phyloP scores from a whole-genome alignment of 768 basidiomycete genomes.

The Punctularia strigosozonata region DNA sequence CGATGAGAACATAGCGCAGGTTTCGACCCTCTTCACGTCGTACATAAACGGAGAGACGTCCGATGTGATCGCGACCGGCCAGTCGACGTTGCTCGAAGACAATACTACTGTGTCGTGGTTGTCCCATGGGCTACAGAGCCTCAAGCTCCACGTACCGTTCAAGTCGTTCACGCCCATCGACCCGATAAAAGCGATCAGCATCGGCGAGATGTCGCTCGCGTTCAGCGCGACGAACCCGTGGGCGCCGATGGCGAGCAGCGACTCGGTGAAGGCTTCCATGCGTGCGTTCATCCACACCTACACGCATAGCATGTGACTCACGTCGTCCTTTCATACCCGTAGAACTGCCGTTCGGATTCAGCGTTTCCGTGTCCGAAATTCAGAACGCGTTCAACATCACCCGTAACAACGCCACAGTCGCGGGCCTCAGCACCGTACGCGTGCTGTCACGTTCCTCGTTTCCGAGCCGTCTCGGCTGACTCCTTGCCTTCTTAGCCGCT shows the following conservation, averaged over 20 bases:
- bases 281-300: constrained; percentile 22
- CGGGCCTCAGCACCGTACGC: constrained; percentile 46
- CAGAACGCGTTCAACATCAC: constrained; percentile 55
- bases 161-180: constrained; percentile 36
- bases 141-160: constrained; percentile 55
- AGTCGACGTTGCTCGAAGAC: constrained; percentile 45
- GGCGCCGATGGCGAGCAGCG: constrained; percentile 44
- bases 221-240: constrained; percentile 46
- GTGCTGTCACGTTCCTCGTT: not conserved
- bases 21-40: constrained; percentile 57
- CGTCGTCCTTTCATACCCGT: constrained; percentile 1
- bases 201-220: constrained; percentile 43
- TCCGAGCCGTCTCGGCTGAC: not conserved
- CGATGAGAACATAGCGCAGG: constrained; percentile 28
- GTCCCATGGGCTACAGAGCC: constrained; percentile 41
- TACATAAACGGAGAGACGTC: constrained; percentile 57
- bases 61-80: constrained; percentile 46
- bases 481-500: constrained; percentile 29
- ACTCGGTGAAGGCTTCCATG: constrained; percentile 46
- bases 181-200: constrained; percentile 53
- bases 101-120: constrained; percentile 55
- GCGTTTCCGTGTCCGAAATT: constrained; percentile 43
- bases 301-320: not conserved
- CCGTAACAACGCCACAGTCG: constrained; percentile 38
- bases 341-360: constrained; percentile 69